Evolutionary conservation across 2,329 filamentous ascomycete genomes (phyloP), one percentile per base, ranked within the genome.

Genomic region (Remersonia thermophila): DNA sequence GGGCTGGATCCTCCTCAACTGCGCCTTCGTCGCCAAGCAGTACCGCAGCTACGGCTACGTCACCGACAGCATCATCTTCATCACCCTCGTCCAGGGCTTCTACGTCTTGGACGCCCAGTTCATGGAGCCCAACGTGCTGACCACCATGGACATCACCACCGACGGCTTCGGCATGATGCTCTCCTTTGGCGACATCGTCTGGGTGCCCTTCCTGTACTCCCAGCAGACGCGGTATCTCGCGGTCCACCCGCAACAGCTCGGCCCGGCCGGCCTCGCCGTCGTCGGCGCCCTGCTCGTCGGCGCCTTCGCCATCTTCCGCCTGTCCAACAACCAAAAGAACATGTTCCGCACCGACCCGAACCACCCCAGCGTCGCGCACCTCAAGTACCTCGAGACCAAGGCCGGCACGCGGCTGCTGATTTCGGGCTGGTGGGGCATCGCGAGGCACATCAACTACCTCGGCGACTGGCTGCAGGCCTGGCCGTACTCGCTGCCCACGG

Each of bases 121-220:
- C 65, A 91, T 89, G 71, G 89, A 96, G 57, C 71, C 83, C 0
- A 81, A 85, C 2, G 81, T 95, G 43, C 64, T 95, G 45, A 95
- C 87, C 2, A 95, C 86, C 23, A 95, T 96, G 62, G 89, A 96
- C 54, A 81, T 95, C 47, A 93, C 80, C 35, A 83, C 78, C 29
- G 89, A 96, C 50, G 89, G 89, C 5, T 94, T 96, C 49, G 89
- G 89, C 36, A 85, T 85, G 64, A 96, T 96, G 89, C 70, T 96
- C 25, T 69, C 83, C 2, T 95, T 95, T 55, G 89, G 86, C 38
- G 89, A 96, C 51, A 68, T 95, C 5, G 83, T 82, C 43, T 96
- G 89, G 89, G 73, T 95, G 2, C 89, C 89, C 0, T 93, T 93
- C 56, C 69, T 84, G 40, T 96, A 94, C 67, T 82, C 77, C 13